Base-by-base conservation (phyloP, 768 basidiomycete genomes). In the Leccinellum rugosiceps region DNA sequence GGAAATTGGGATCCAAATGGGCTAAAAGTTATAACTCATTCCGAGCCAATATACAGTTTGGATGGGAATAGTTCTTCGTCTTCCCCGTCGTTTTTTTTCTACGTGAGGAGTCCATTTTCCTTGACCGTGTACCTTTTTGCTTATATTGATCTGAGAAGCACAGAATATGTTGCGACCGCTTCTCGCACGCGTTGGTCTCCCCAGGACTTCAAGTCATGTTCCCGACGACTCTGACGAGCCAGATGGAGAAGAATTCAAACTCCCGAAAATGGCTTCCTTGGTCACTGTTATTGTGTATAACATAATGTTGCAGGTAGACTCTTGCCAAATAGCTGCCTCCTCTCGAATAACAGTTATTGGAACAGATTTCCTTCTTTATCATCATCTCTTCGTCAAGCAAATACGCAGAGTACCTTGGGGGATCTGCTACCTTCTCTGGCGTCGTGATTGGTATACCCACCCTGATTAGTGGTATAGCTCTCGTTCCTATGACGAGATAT, bases 361-460 rank as follows among this genome's bases (percentile, higher is more conserved):
- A 88, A 41, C 38, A 41, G 87, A 65, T 85, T 6, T 81, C 84
- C 0, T 88, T 88, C 72, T 89, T 87, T 68, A 80, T 87, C 56
- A 76, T 87, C 43, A 83, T 89, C 4, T 84, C 87, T 3, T 86
- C 87, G 1, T 83, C 85, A 1, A 83, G 80, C 63, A 75, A 76
- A 51, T 88, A 89, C 63, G 82, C 85, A 0, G 76, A 82, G 57
- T 75, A 80, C 60, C 74, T 88, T 7, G 86, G 86, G 23, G 87
- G 87, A 17, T 79, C 74, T n/a, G 75, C 84, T n/a, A 85, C 84
- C 0, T 90, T 89, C 66, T 83, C 86, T 34, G 86, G 87, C 52
- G 64, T 90, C 6, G 79, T 77, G 34, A 77, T 87, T 56, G 87
- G 87, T 61, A 85, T 89, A 57, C 88, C 86, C 10, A 81, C 83